Base-by-base conservation (phyloP, 306 rosid species). In the Adenanthera pavonina region DNA sequence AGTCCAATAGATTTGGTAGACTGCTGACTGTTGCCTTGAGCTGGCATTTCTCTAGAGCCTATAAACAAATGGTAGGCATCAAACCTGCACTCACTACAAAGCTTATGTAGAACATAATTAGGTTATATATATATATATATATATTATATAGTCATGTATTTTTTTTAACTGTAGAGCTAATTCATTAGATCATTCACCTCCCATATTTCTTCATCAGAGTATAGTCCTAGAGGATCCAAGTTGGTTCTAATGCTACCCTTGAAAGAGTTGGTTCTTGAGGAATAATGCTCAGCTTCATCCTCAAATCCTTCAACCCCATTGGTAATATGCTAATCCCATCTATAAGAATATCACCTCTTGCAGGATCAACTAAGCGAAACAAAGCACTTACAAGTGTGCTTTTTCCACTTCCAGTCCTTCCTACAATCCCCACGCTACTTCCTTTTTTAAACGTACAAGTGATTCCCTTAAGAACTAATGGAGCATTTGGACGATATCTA, bases 331-430 rank as follows among this genome's bases (percentile, higher is more conserved):
- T 88, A 40, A 91, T 70, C 62, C 88, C 90, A 65, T 91, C 94
- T 35, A 91, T 81, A 57, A 88, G 30, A 65, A 91, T 84, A 54
- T 82, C 79, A 49, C 94, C 94, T 11, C 83, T 67, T 47, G 77
- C 77, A 6, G 91, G 95, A 85, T 92, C 97, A 80, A 92, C 95
- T 53, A 91, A 83, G 53, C 86, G 91, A 79, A 91, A 89, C 85
- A 92, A 78, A 76, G 95, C 95, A 79, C 90, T 92, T 74, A 89
- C 91, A 11, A 92, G 89, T 5, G 92, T 91, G 5, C 90, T 91
- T 85, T 91, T 92, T 10, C 95, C 91, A 14, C 94, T 87, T 79
- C 95, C 95, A 34, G 95, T 92, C 67, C 92, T 89, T 84, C 94
- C 97, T 20, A 91, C 94, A 67, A 92, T 86, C 79, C 97, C 91